phyloP scores from a whole-genome alignment of 2,329 filamentous ascomycete species.

The Hypoxylon sp. region DNA sequence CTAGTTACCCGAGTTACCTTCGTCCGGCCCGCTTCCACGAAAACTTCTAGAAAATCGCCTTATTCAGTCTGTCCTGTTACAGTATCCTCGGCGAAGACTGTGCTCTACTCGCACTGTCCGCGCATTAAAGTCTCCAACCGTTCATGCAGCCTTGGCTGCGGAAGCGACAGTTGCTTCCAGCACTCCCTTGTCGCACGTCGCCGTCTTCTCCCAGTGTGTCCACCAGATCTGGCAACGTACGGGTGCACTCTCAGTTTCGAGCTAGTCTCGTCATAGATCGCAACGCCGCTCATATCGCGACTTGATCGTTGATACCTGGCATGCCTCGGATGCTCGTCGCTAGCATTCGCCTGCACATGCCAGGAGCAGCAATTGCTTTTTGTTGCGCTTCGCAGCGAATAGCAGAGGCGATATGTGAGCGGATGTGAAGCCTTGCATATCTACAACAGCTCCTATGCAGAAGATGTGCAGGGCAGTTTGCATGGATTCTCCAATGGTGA shows the following conservation, averaged over 20 bases:
- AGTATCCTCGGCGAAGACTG: conserved; percentile 7
- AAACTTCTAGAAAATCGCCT: conserved; percentile 42
- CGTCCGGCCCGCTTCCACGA: conserved; percentile 32
- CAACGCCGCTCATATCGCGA: conserved; percentile 17
- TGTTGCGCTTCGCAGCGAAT: conserved; percentile 25
- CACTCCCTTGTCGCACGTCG: conserved; percentile 18
- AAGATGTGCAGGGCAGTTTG: conserved; percentile 29
- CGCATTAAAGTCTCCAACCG: conserved; percentile 13
- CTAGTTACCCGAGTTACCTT: conserved; percentile 25
- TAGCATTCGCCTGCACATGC: conserved; percentile 43
- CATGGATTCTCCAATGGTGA: conserved; percentile 25
- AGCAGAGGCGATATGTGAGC: conserved; percentile 38
- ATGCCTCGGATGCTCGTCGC: conserved; percentile 19
- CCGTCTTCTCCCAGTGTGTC: conserved; percentile 7
- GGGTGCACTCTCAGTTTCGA: conserved; percentile 13
- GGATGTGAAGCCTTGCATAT: conserved; percentile 36
- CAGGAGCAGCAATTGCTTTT: conserved; percentile 43
- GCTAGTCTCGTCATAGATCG: conserved; percentile 19
- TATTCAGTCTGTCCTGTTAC: conserved; percentile 14
- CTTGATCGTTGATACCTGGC: conserved; percentile 13
- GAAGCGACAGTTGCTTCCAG: conserved; percentile 15
- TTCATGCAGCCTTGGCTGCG: conserved; percentile 27
- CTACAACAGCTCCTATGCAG: conserved; percentile 33
- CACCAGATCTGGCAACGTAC: conserved; percentile 7
- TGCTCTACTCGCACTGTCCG: conserved; percentile 15